Percentiles rank a stretch among this genome's conserved stretches.
phyloP scores from a whole-genome alignment of 78 protist species.

The Dictyostelium capitatum region DNA sequence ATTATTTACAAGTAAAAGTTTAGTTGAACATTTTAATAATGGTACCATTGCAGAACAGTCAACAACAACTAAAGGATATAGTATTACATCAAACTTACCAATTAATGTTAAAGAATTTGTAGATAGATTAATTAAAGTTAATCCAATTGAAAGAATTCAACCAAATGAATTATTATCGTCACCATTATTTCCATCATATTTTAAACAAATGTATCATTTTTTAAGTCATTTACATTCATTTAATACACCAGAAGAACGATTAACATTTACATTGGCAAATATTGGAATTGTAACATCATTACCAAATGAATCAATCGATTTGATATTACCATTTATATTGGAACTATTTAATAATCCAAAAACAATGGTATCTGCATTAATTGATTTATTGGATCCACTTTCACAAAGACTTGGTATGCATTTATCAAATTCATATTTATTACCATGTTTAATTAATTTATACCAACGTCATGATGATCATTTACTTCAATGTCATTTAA shows the following conservation, averaged over 20 bases:
- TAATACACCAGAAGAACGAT: slow-evolving; percentile 44
- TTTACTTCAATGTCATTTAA: slow-evolving; percentile 65
- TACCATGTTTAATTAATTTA: slow-evolving; percentile 48
- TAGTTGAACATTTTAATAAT: slow-evolving; percentile 18
- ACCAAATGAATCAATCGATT: slow-evolving; percentile 72
- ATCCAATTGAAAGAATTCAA: slow-evolving; percentile 38
- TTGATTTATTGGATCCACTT: slow-evolving; percentile 61
- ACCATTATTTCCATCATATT: slow-evolving; percentile 61
- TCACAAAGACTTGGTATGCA: slow-evolving; percentile 67
- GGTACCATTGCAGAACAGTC: no score
- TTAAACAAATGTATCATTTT: slow-evolving; percentile 79
- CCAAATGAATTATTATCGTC: slow-evolving; percentile 25
- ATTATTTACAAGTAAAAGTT: slow-evolving; percentile 14
- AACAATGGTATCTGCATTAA: slow-evolving; percentile 61
- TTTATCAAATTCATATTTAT: slow-evolving; percentile 26
- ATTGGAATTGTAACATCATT: slow-evolving; percentile 70
- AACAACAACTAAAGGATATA: not conserved
- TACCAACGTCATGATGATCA: slow-evolving; percentile 73
- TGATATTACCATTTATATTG: slow-evolving; percentile 53
- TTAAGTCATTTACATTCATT: slow-evolving; percentile 56
- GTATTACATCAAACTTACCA: slow-evolving; percentile 46
- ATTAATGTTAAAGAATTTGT: slow-evolving; percentile 49
- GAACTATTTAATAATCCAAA: slow-evolving; percentile 56
- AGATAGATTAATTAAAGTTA: slow-evolving; percentile 25
- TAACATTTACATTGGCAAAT: slow-evolving; percentile 67